Evolutionary conservation across 257 asterid species (phyloP).

Genomic region (Cinchona pubescens): DNA sequence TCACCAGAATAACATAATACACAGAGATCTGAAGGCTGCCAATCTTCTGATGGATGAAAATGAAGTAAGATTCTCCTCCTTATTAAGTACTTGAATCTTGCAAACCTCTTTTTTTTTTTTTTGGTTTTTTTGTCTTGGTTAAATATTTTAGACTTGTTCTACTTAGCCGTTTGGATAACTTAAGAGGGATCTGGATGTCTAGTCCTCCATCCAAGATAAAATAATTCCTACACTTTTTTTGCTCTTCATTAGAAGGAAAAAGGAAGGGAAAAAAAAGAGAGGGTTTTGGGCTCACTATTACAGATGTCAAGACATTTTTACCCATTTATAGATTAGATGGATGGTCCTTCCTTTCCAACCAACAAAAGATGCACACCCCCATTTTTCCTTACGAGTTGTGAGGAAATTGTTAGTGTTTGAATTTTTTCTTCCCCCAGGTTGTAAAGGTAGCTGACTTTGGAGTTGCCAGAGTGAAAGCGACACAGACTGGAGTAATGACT

Average conservation of each 20-base stretch:
- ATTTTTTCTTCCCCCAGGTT: slow-evolving; percentile 50
- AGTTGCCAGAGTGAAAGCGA: slow-evolving; percentile 96
- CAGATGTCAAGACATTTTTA: not conserved
- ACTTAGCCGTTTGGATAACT: too few species aligned
- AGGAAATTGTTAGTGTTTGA: not conserved
- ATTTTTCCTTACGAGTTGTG: not conserved
- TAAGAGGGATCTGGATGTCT: too few species aligned
- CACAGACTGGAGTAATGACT: slow-evolving; percentile 95
- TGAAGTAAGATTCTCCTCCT: slow-evolving; percentile 51
- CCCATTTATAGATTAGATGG: not conserved
- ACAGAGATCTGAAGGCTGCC: slow-evolving; percentile 97
- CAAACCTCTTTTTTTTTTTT: not conserved
- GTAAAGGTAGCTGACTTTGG: slow-evolving; percentile 99
- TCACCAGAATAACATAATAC: slow-evolving; percentile 96
- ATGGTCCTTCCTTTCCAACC: not conserved
- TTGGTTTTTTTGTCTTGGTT: not conserved
- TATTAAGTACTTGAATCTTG: not conserved
- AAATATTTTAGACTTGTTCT: not conserved
- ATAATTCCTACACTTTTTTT: too few species aligned
- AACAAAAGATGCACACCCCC: too few species aligned
- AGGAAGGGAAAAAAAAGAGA: not conserved
- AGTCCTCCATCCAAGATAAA: too few species aligned
- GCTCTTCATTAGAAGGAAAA: not conserved
- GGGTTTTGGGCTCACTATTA: not conserved
- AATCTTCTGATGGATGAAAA: slow-evolving; percentile 96